These are phyloP conservation scores for Tritrichomonas musculus DNA, from an alignment of 208 protist species.

Conservation along the genomic window DNA sequence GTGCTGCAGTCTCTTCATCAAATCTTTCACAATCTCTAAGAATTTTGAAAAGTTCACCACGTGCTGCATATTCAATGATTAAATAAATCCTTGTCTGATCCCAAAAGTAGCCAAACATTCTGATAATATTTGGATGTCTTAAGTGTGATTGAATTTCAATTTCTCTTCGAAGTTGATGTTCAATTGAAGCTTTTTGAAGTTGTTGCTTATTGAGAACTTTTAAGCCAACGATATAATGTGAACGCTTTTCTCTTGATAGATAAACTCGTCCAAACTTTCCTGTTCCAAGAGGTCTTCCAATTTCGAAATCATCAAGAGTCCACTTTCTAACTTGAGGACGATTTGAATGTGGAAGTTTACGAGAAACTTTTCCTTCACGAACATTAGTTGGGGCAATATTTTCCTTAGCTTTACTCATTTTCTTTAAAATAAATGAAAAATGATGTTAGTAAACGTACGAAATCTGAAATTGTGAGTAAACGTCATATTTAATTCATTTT, in stretches of 20 bases:
- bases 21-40: background rate
- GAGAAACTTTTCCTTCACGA: no score
- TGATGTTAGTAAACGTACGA: no score
- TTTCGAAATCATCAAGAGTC: slow-evolving; percentile 62
- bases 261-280: slow-evolving; percentile 99
- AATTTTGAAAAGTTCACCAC: slow-evolving; percentile 91
- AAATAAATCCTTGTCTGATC: slow-evolving; percentile 90
- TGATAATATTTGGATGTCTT: slow-evolving; percentile 95
- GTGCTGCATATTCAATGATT: slow-evolving; percentile 92
- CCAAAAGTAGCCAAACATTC: slow-evolving; percentile 87
- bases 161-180: slow-evolving; percentile 91
- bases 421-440: no score
- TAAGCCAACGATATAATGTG: slow-evolving; percentile 92
- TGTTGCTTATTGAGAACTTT: slow-evolving; percentile 87
- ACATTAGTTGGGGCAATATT: no score
- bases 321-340: slow-evolving; percentile 37
- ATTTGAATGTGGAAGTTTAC: no score
- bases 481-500: background rate
- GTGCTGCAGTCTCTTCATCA: slow-evolving; percentile 36
- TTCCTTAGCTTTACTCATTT: no score
- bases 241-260: slow-evolving; percentile 85
- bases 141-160: slow-evolving; percentile 95
- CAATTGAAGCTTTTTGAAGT: slow-evolving; percentile 80
- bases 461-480: no score
- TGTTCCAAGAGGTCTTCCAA: slow-evolving; percentile 58